Base-by-base conservation (phyloP, 139 green algal species). In the Chlorella sorokiniana region DNA sequence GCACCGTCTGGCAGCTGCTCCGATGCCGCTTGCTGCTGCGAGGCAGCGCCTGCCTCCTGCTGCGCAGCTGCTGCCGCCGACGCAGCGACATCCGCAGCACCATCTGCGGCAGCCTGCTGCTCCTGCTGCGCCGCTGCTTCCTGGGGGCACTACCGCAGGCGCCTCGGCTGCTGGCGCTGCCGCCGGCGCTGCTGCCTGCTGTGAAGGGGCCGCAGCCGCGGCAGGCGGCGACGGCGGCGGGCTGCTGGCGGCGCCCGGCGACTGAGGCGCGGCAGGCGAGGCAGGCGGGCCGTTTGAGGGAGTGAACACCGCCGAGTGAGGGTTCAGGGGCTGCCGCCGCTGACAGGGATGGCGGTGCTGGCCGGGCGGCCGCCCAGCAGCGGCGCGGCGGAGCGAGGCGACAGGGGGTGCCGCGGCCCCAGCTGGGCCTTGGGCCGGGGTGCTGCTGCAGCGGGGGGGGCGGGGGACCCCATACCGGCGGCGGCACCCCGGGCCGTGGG, bases 391-490 rank as follows among this genome's bases (percentile, higher is more conserved):
- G 38, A 33, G 67, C 67, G 67, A 1, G 67, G 67, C 8, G 67
- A 73, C 2, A 73, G 22, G 25, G 67, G 67, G 38, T 37, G 23
- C 67, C 67, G 3, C 67, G 67, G 67, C 67, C 67, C 67, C 67
- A 73, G 37, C 48, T 59, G 48, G 37, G 67, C 37, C 67, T 41
- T 8, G 16, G 9, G 33, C 62, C 33, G n/a, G 29, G 56, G 18
- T 65, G 56, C 56, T 65, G 56, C 56, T 65, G 56, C 65, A 29
- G 4, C 18, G 41, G 38, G 25, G 41, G 41, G 1, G 69, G 41
- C 27, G 37, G 42, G 29, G 9, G 69, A 25, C 4, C 42, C 69
- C 69, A 76, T 27, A 76, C 41, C 1, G 69, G 18, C 18, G 56
- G 56, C 6, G 56, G 69, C 25, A 25, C 41, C 20, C 69, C 69